Evolutionary conservation across 306 rosid species (phyloP).

Genomic region (Alnus rubra): DNA sequence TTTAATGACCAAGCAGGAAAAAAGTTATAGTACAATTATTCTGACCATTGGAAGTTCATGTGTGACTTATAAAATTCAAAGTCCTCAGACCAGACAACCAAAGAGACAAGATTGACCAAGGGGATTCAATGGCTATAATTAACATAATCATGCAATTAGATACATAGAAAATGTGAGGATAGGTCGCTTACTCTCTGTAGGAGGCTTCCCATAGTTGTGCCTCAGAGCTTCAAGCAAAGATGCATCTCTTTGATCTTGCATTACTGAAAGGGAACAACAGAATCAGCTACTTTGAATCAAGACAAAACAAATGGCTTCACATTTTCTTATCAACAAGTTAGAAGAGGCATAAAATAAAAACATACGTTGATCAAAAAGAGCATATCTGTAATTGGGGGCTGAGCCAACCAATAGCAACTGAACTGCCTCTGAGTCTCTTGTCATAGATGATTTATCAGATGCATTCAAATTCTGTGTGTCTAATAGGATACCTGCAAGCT

Average conservation of each 20-base stretch:
- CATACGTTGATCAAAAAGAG: constrained; percentile 70
- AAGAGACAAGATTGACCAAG: constrained; percentile 10
- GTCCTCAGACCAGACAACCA: not conserved
- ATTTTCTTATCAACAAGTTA: constrained; percentile 18
- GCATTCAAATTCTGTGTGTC: constrained; percentile 74
- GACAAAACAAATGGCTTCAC: constrained; percentile 7
- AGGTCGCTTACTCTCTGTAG: constrained; percentile 51
- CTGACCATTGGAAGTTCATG: constrained; percentile 8
- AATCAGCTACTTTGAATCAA: constrained; percentile 5
- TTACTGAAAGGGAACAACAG: constrained; percentile 51
- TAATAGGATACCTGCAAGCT: constrained; percentile 86
- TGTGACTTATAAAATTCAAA: not conserved
- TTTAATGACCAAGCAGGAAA: not conserved
- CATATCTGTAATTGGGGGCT: constrained; percentile 56
- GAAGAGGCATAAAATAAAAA: constrained; percentile 19
- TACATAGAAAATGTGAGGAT: constrained; percentile 15
- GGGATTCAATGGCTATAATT: constrained; percentile 7
- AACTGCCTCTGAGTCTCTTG: constrained; percentile 93
- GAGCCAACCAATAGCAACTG: constrained; percentile 77
- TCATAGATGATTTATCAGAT: constrained; percentile 52
- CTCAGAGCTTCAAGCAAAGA: constrained; percentile 63
- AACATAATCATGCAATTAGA: constrained; percentile 2
- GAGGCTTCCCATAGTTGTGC: constrained; percentile 56
- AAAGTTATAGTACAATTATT: not conserved
- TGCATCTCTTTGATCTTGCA: constrained; percentile 53